Conservation (phyloP, 139 green algal species). For the Ulvella scutata region DNA sequence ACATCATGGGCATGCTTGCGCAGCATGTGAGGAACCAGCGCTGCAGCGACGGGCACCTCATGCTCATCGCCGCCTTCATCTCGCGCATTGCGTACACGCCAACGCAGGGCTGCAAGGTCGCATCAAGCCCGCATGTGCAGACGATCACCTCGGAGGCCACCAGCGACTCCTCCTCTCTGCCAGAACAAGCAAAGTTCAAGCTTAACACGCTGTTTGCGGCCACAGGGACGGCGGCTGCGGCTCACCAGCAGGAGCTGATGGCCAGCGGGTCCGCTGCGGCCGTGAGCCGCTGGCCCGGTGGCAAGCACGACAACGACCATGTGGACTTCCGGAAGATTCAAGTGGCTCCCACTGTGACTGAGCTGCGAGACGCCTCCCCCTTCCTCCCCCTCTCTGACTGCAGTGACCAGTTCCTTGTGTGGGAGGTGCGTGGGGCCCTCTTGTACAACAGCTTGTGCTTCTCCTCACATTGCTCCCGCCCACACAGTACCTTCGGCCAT, state of each 20-base stretch:
- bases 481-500: background rate
- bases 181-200: background rate
- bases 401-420: background rate
- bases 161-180: too few relatives aligned
- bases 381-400: background rate
- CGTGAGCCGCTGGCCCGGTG: conserved; percentile 9
- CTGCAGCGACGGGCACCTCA: background rate
- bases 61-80: background rate
- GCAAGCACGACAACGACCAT: conserved; percentile 27
- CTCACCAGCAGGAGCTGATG: conserved; percentile 9
- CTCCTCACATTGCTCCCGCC: background rate
- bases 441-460: background rate
- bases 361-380: background rate
- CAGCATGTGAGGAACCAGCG: background rate
- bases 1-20: background rate
- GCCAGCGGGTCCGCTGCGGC: background rate
- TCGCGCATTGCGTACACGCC: background rate
- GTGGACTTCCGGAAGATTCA: conserved; percentile 14
- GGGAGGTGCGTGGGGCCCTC: conserved; percentile 13
- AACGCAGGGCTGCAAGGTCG: background rate
- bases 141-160: too few relatives aligned
- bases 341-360: background rate
- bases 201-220: too few relatives aligned
- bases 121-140: background rate
- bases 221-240: conserved; percentile 1